Conservation (phyloP, 1,139 yeast genomes). For the Hansenula sp. region DNA sequence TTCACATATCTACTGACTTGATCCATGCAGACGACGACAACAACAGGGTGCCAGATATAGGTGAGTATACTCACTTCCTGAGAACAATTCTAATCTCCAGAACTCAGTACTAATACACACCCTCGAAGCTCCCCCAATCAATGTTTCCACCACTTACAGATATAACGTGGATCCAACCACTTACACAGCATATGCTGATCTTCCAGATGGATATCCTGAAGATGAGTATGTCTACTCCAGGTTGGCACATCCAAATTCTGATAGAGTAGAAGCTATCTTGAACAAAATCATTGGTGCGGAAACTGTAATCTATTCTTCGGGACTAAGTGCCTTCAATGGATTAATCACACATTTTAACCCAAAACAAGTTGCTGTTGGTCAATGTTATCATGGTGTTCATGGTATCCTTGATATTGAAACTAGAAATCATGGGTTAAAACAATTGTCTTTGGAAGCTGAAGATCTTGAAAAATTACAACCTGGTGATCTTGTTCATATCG, state of each 20-base stretch:
- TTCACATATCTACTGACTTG: slow-evolving; percentile 45
- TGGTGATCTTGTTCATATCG: slow-evolving; percentile 82
- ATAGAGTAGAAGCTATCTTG: slow-evolving; percentile 65
- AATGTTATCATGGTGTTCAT: slow-evolving; percentile 82
- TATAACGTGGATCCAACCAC: slow-evolving; percentile 56
- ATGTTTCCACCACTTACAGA: slow-evolving; percentile 72
- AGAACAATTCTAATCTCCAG: no score
- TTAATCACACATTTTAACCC: slow-evolving; percentile 71
- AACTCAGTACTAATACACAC: background rate
- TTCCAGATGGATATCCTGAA: slow-evolving; percentile 33
- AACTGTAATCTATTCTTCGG: slow-evolving; percentile 68
- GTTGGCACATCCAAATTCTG: slow-evolving; percentile 64
- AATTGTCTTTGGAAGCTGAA: slow-evolving; percentile 45
- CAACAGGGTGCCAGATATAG: slow-evolving; percentile 35
- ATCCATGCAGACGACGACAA: slow-evolving; percentile 60
- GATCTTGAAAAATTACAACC: slow-evolving; percentile 44
- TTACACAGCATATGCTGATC: slow-evolving; percentile 26
- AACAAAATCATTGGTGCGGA: slow-evolving; percentile 51
- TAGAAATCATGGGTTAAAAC: slow-evolving; percentile 56
- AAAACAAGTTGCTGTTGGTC: slow-evolving; percentile 66
- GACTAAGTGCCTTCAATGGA: slow-evolving; percentile 78
- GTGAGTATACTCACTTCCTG: slow-evolving; percentile 5
- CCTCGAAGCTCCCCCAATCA: slow-evolving; percentile 69
- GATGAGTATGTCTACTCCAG: slow-evolving; percentile 56
- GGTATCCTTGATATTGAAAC: slow-evolving; percentile 61